These are phyloP conservation scores for Coemansia sp. DNA, from an alignment of 192 early-diverging fungal genomes.

Conservation along the genomic window DNA sequence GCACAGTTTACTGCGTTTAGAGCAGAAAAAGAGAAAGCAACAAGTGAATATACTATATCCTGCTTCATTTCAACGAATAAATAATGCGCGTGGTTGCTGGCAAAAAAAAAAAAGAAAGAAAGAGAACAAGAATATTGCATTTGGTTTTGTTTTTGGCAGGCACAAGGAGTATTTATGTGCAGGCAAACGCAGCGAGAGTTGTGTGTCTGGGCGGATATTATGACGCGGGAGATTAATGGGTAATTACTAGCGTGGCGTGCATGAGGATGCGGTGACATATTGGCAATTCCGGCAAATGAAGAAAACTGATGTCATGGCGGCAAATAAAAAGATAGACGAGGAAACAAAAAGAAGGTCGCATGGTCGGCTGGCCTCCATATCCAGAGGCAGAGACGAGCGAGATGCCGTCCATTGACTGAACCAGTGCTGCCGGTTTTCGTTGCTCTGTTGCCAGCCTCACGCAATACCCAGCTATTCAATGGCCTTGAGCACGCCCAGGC, in stretches of 20 bases:
- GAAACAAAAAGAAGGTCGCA: conserved; percentile 17
- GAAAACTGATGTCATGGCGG: too few relatives aligned
- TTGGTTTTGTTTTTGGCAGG: not conserved
- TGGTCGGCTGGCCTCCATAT: conserved; percentile 8
- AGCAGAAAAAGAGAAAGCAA: not conserved
- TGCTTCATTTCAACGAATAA: not conserved
- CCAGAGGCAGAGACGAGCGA: conserved; percentile 16
- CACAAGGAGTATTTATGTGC: not conserved
- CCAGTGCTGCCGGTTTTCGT: conserved; percentile 34
- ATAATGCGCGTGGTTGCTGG: not conserved
- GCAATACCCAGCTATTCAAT: conserved; percentile 30
- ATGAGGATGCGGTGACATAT: too few relatives aligned
- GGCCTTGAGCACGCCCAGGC: conserved; percentile 26
- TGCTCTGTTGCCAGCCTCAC: conserved; percentile 47
- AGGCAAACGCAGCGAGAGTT: not conserved
- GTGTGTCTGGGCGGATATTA: too few relatives aligned
- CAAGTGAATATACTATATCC: not conserved
- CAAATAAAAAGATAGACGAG: not conserved
- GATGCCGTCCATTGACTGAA: conserved; percentile 36
- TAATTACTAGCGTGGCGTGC: too few relatives aligned
- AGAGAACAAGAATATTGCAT: not conserved
- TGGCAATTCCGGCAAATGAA: too few relatives aligned
- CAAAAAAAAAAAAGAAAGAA: not conserved
- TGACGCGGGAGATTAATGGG: too few relatives aligned
- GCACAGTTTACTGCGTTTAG: not conserved